Percentiles rank a stretch among this genome's conserved stretches.
Conservation (phyloP, 768 basidiomycete species). For the Hericium coralloides region DNA sequence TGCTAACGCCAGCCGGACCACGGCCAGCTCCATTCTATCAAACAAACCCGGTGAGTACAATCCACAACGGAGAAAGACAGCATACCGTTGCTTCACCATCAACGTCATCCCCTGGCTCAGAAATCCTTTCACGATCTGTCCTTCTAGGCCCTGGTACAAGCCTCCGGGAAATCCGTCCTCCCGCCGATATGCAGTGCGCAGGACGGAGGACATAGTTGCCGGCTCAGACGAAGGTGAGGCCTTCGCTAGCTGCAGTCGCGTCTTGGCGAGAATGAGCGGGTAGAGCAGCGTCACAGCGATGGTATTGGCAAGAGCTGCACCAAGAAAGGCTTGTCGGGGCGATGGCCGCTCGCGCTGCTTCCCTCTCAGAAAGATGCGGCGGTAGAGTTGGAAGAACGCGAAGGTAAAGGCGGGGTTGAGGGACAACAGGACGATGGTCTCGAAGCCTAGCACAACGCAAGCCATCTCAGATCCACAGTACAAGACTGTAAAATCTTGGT, state of each 20-base stretch:
- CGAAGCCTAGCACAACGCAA: conserved; percentile 32
- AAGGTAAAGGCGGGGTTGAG: conserved; percentile 53
- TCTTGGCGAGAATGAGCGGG: conserved; percentile 54
- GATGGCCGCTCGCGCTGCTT: conserved; percentile 25
- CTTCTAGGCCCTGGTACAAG: conserved; percentile 44
- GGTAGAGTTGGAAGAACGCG: conserved; percentile 42
- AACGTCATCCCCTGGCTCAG: conserved; percentile 50
- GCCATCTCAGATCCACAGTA: neutral
- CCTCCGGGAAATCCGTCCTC: conserved; percentile 23
- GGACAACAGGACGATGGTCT: conserved; percentile 37
- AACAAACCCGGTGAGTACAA: no score
- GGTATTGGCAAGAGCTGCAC: conserved; percentile 46
- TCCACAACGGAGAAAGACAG: neutral
- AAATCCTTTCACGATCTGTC: conserved; percentile 45
- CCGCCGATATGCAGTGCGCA: conserved; percentile 15
- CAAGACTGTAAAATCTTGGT: neutral
- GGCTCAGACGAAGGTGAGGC: conserved; percentile 28
- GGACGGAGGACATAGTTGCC: neutral
- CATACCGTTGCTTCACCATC: conserved; percentile 41
- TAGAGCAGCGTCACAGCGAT: conserved; percentile 42
- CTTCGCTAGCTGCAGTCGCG: conserved; percentile 34
- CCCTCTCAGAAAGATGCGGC: conserved; percentile 27
- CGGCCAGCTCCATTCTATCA: no score
- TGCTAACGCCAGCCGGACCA: no score
- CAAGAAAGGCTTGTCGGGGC: conserved; percentile 39